Evolutionary conservation across 2,329 filamentous ascomycete genomes (phyloP).

Genomic region (Davidsoniella neocaledoniae): DNA sequence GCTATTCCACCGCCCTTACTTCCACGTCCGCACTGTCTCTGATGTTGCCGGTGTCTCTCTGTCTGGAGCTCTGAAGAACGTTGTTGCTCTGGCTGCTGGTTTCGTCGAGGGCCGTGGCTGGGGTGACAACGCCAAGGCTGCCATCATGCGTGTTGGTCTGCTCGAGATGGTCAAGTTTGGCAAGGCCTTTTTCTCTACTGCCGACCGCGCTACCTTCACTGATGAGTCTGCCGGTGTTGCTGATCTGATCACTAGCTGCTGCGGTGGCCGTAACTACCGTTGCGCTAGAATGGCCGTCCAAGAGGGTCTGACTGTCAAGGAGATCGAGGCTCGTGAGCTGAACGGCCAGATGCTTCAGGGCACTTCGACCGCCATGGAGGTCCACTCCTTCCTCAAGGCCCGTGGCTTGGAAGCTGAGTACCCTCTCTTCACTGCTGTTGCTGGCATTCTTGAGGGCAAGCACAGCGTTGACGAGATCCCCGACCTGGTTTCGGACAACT

Average conservation of each 20-base stretch:
- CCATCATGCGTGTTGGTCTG: conserved; percentile 89
- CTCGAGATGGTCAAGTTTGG: conserved; percentile 96
- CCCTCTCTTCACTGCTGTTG: conserved; percentile 81
- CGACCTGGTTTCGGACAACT: conserved; percentile 34
- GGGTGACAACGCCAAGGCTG: conserved; percentile 98
- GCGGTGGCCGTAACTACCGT: conserved; percentile 80
- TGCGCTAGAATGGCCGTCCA: conserved; percentile 81
- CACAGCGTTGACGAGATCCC: conserved; percentile 70
- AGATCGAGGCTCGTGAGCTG: conserved; percentile 76
- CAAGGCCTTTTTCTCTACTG: conserved; percentile 79
- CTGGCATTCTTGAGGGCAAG: conserved; percentile 57
- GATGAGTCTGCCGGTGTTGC: conserved; percentile 91
- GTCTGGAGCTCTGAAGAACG: conserved; percentile 88
- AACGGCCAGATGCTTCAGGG: conserved; percentile 97
- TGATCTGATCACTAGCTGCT: conserved; percentile 87
- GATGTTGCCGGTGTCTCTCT: conserved; percentile 97
- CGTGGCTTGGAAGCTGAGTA: conserved; percentile 67
- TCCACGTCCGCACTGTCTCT: conserved; percentile 84
- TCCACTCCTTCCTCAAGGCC: conserved; percentile 72
- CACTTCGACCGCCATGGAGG: conserved; percentile 78
- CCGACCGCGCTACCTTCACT: conserved; percentile 77
- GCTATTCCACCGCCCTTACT: conserved; percentile 91
- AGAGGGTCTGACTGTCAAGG: conserved; percentile 61
- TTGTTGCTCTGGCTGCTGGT: conserved; percentile 83
- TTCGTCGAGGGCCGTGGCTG: conserved; percentile 92